Evolutionary conservation across 2,329 filamentous ascomycete genomes (phyloP), one percentile per base, ranked within the genome.

Genomic region (Ascosphaera apis): DNA sequence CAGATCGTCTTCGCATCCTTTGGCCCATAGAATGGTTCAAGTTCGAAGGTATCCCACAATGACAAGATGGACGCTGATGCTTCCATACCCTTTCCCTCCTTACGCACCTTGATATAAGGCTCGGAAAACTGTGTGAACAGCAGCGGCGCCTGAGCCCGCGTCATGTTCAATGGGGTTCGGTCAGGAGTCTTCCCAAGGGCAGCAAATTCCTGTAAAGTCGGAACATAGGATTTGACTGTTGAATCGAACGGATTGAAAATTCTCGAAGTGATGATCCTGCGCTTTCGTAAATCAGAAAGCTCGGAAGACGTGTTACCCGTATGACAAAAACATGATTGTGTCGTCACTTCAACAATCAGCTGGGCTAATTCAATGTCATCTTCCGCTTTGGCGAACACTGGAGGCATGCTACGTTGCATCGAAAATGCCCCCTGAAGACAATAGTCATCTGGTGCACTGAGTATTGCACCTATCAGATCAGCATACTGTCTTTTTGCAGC

Each of bases 1-100:
- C 66, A 68, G 45, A 68, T 69, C 1, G 63, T 57, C 15, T 62
- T 58, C n/a, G 73, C 50, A 44, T 72, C 59, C 46, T 74, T 74
- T 1, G 57, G 40, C 1, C 66, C 63, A 45, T 59, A 62, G 28
- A 60, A 58, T 23, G 70, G 70, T 30, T 63, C 62, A 7, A 75
- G 52, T 13, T 65, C 66, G 30, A 74, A 60, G 1, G 65, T 60
- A 42, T 73, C 68, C 70, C 70, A 74, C 43, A 73, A 74, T 2
- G 58, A 52, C 34, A 72, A 47, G 3, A 67, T 63, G 6, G 68
- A 56, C 3, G 68, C 63, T 11, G 71, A 54, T 35, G 69, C 52
- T 41, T 71, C 67, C 48, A 69, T 59, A 5, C 53, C 57, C 27
- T 58, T 56, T 28, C 66, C 63, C 6, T 60, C 61, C 21, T 69